Evolutionary conservation across 176 grass and related monocot species (phyloP).

Genomic region (Cenchrus fungigraminus): DNA sequence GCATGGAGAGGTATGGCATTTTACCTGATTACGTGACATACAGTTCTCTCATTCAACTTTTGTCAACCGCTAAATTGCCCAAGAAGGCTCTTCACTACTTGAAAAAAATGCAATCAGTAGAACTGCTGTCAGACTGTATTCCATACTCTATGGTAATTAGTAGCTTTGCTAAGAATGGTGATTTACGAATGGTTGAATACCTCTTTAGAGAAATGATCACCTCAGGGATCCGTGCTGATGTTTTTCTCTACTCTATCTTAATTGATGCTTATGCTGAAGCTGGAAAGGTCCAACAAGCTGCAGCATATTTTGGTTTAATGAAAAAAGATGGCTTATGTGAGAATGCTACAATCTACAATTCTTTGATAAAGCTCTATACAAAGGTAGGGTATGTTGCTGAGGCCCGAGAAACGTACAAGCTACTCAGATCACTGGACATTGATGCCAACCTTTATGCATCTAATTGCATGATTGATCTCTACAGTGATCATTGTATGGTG

Average conservation of each 20-base stretch:
- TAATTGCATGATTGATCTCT: constrained; percentile 92
- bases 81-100: constrained; percentile 75
- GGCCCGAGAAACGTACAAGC: constrained; percentile 66
- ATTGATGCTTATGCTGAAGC: constrained; percentile 80
- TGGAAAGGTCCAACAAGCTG: constrained; percentile 77
- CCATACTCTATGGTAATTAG: constrained; percentile 70
- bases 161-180: constrained; percentile 63
- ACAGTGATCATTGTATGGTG: constrained; percentile 81
- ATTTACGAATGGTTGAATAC: constrained; percentile 61
- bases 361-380: constrained; percentile 85
- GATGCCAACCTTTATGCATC: constrained; percentile 71
- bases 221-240: constrained; percentile 60
- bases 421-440: constrained; percentile 70
- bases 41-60: constrained; percentile 76
- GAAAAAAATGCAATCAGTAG: constrained; percentile 68
- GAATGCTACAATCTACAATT: constrained; percentile 70
- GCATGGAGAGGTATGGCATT: constrained; percentile 68
- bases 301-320: constrained; percentile 80
- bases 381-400: constrained; percentile 74
- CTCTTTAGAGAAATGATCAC: constrained; percentile 82
- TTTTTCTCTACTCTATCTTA: constrained; percentile 74
- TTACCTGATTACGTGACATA: constrained; percentile 83
- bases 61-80: constrained; percentile 58
- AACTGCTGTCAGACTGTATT: constrained; percentile 64
- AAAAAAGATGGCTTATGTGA: constrained; percentile 66